phyloP scores from a whole-genome alignment of 257 asterid species.

The Jacaranda mimosifolia region DNA sequence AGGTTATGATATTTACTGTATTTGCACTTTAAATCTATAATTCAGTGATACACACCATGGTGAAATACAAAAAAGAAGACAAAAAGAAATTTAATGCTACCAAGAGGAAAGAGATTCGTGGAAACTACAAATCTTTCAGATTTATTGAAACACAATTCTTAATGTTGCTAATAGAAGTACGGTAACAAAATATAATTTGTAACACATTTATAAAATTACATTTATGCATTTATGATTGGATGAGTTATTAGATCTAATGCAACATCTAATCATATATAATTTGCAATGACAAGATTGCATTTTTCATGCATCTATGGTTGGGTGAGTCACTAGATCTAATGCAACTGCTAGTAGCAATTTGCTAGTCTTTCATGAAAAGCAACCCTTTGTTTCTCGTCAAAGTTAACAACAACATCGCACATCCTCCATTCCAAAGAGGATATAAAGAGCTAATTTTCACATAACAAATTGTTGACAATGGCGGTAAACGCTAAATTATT shows the following conservation, averaged over 20 bases:
- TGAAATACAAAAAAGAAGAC: not conserved
- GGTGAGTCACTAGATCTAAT: too few species aligned
- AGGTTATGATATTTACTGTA: not conserved
- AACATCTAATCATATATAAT: not conserved
- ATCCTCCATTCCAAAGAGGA: not conserved
- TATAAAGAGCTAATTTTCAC: not conserved
- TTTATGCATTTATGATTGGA: not conserved
- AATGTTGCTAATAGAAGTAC: not conserved
- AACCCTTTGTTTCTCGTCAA: conserved; percentile 2
- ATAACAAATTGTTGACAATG: not conserved
- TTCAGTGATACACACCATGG: not conserved
- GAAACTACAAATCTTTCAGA: conserved; percentile 7
- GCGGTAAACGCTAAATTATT: too few species aligned
- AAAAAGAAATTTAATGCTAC: conserved; percentile 25
- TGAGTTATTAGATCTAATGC: not conserved
- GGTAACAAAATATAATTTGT: not conserved
- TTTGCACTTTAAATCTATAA: conserved; percentile 5
- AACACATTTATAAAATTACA: not conserved
- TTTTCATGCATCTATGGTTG: too few species aligned
- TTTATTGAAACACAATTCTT: conserved; percentile 7
- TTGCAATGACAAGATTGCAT: too few species aligned
- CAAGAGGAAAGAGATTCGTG: not conserved
- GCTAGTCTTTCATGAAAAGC: not conserved
- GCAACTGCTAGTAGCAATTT: not conserved
- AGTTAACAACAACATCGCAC: not conserved